Conservation (phyloP, 257 asterid genomes). For the Solanum peruvianum region DNA sequence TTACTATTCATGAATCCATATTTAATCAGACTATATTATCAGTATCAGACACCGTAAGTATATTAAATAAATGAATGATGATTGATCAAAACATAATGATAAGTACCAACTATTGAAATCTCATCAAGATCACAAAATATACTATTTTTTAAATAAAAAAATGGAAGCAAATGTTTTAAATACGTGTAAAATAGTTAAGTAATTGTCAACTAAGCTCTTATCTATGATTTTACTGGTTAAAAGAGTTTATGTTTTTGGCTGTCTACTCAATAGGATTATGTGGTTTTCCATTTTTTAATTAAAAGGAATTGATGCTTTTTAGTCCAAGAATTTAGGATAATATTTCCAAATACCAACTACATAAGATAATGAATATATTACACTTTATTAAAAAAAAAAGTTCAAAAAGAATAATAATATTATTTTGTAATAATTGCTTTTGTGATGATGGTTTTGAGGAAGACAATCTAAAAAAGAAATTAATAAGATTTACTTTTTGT, state of each 20-base stretch:
- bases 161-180: background rate
- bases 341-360: background rate
- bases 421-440: background rate
- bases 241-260: background rate
- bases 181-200: slow-evolving; percentile 10
- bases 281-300: background rate
- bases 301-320: background rate
- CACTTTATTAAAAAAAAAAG: background rate
- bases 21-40: background rate
- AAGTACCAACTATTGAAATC: slow-evolving; percentile 5
- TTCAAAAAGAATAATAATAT: background rate
- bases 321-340: slow-evolving; percentile 4
- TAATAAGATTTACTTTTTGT: background rate
- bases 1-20: rapidly evolving
- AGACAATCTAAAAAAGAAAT: background rate
- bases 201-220: background rate
- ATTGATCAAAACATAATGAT: background rate
- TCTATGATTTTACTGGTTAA: slow-evolving; percentile 1
- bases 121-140: background rate
- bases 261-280: background rate
- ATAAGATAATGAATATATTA: background rate
- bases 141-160: background rate
- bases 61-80: background rate
- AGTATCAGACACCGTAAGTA: rapidly evolving
- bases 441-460: background rate